Conservation (phyloP, 139 green algal genomes). For the Tetraselmis striata region DNA sequence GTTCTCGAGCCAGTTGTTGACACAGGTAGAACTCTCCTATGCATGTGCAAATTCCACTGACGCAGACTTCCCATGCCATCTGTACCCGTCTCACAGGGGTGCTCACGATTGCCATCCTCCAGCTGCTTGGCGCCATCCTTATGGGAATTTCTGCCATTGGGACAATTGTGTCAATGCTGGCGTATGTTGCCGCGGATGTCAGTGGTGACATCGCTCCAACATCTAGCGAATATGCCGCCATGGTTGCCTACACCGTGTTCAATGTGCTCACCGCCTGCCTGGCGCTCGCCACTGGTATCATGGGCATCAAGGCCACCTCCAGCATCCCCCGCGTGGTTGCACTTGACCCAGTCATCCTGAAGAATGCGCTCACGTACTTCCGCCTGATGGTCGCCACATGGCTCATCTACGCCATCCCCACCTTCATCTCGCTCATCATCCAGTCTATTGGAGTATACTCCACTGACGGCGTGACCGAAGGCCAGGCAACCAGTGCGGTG, state of each 20-base stretch:
- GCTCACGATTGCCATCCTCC: neutral
- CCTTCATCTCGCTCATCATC: neutral
- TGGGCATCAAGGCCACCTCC: neutral
- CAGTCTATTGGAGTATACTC: neutral
- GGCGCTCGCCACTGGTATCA: neutral
- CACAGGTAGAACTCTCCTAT: too few species aligned
- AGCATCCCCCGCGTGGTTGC: neutral
- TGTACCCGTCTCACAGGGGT: too few species aligned
- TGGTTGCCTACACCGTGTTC: neutral
- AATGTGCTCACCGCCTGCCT: neutral
- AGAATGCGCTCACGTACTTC: neutral
- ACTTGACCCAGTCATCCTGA: neutral
- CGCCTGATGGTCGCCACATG: neutral
- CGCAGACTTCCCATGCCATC: too few species aligned
- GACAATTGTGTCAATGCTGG: neutral
- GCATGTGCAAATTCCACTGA: too few species aligned
- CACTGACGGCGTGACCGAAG: neutral
- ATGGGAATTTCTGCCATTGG: neutral
- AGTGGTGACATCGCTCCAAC: neutral
- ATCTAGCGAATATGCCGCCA: neutral
- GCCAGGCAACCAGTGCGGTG: neutral
- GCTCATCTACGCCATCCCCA: neutral
- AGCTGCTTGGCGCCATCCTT: neutral
- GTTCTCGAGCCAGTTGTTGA: too few species aligned
- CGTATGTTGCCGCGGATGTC: neutral